A percentile compares a stretch with the other conserved stretches of the same genome.
Conservation (phyloP, 352 stramenopile species). For the Globisporangium parvum region DNA sequence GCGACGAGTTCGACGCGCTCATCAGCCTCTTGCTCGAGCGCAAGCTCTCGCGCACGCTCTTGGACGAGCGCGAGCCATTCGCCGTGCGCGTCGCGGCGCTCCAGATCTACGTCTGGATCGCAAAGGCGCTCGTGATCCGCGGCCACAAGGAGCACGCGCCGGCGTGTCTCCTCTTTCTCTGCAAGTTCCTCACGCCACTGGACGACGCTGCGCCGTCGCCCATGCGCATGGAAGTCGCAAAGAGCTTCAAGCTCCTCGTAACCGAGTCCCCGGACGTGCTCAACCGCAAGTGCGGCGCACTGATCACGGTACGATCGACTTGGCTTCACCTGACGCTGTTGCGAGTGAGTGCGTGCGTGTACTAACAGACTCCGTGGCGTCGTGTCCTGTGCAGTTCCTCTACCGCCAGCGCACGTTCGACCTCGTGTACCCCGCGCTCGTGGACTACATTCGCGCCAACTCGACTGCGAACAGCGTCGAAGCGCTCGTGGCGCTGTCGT, state of each 20-base stretch:
- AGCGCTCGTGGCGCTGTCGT: slow-evolving; percentile 66
- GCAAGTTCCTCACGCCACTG: slow-evolving; percentile 47
- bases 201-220: slow-evolving; percentile 19
- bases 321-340: too few relatives aligned
- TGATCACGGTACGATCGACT: slow-evolving; percentile 52
- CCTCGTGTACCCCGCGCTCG: slow-evolving; percentile 59
- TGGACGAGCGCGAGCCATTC: slow-evolving; percentile 29
- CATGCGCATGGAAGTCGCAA: slow-evolving; percentile 69
- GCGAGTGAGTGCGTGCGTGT: background rate
- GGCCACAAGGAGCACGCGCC: slow-evolving; percentile 67
- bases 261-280: slow-evolving; percentile 75
- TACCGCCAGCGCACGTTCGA: slow-evolving; percentile 80
- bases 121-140: slow-evolving; percentile 76
- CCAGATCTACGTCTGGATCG: slow-evolving; percentile 82
- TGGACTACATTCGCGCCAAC: slow-evolving; percentile 55
- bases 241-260: slow-evolving; percentile 75
- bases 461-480: slow-evolving; percentile 38
- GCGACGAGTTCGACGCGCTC: slow-evolving; percentile 68
- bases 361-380: too few relatives aligned
- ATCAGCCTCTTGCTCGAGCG: slow-evolving; percentile 61
- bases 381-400: slow-evolving; percentile 38
- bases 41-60: slow-evolving; percentile 58
- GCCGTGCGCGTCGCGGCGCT: slow-evolving; percentile 51
- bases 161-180: slow-evolving; percentile 65
- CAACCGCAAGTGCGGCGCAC: slow-evolving; percentile 77